Evolutionary conservation across 306 rosid species (phyloP), one percentile per base, ranked within the genome.

Genomic region (Fragaria vesca): DNA sequence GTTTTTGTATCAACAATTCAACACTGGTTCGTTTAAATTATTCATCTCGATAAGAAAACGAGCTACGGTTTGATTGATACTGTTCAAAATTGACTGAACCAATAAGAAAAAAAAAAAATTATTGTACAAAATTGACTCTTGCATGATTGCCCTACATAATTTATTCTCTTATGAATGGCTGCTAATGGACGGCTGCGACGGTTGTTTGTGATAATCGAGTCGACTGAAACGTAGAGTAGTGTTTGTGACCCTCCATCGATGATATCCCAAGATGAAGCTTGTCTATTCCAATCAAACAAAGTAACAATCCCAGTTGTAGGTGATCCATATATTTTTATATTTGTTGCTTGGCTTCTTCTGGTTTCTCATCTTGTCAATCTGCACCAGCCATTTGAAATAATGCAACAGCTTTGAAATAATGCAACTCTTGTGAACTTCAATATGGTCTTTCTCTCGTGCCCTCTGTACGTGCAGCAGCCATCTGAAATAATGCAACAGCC

Each of bases 271-370:
- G 46, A 26, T 16, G 69, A 7, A 34, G 15, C 73, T 86, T 88
- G 83, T 88, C 79, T 68, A 78, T 82, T 80, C 66, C 8, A 60
- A 54, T 51, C 82, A 46, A 36, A 73, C 70, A 52, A 12, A 30
- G n/a, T 20, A 40, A 6, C 40, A 36, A 36, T 0, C 40, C 40
- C 40, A 36, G 40, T 1, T 36, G 21, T 7, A 13, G 61, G 20
- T 60, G 62, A 83, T 73, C 85, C 8, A 61, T 61, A 21, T 74
- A 72, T 46, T 46, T 2, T 11, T 2, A 16, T 11, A 46, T 81
- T 60, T 68, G 43, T 18, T 47, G 81, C 88, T 88, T 76, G 93
- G 82, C 84, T 77, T 83, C 55, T 74, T 74, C 80, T 75, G 71
- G 24, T 83, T 79, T 65, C 70, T 40, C 83, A 73, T 85, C 92